Evolutionary conservation across 139 green algal genomes (phyloP), one percentile per base, ranked within the genome.

Genomic region (Chlamydomonas urium): DNA sequence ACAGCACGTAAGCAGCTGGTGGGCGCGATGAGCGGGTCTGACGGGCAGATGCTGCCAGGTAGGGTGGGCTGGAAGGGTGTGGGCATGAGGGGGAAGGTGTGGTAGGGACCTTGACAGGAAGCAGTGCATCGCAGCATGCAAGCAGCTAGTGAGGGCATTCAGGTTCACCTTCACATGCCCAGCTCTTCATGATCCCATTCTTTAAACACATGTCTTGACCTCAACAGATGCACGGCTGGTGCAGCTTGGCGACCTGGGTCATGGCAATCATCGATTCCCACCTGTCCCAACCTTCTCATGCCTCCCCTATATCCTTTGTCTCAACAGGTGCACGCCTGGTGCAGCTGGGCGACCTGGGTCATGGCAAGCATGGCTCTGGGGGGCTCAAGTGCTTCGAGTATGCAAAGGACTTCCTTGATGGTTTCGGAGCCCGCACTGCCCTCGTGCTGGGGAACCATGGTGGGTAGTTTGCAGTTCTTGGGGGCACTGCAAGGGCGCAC

Each of bases 261-360:
- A 29, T 4, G 5, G 45, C n/a, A 38, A 65, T 14, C 35, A 31
- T 17, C 3, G 1, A 57, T 0, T 29, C 26, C 28, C 19, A n/a
- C 29, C 21, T 47, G 21, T 10, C 62, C 33, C 26, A 53, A 10
- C 10, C 42, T n/a, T n/a, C n/a, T n/a, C n/a, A 1, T 26, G 1
- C 2, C 2, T 36, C 37, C 1, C 37, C 4, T 1, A 4, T 33
- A 23, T 14, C 23, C 8, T 56, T 29, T 53, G 19, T 60, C 2
- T 47, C 8, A 33, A 23, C 69, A 65, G 73, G 65, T 0, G 75
- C 72, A 38, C 75, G 86, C 3, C 65, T 93, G 8, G 75, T 88
- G 32, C 89, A 93, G 76, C 74, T 93, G 32, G 90, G 90, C 2
- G 90, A 96, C 77, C 60, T 96, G 47, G 90, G 90, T 1, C 85